Evolutionary conservation across 495 filamentous ascomycete species (phyloP).

Genomic region (Hapsidospora chrysogenum): DNA sequence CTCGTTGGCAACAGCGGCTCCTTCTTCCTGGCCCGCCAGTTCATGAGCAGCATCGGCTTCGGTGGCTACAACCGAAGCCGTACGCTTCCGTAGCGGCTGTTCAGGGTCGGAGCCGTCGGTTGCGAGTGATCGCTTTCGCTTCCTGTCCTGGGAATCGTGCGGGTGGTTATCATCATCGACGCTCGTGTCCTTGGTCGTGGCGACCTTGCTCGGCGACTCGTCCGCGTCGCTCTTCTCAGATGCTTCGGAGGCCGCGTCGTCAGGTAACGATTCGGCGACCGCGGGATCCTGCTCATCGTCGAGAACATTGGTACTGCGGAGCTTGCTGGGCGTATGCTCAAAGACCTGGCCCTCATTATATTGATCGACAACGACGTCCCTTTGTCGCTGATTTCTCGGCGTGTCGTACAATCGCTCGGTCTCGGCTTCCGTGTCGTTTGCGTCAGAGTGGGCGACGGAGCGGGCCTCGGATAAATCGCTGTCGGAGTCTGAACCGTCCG

Average conservation of each 20-base stretch:
- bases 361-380: constrained; percentile 40
- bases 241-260: constrained; percentile 17
- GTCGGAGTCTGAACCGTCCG: background rate
- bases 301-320: constrained; percentile 28
- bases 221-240: constrained; percentile 16
- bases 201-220: constrained; percentile 7
- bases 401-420: constrained; percentile 88
- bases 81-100: constrained; percentile 41
- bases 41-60: constrained; percentile 13
- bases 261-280: constrained; percentile 19
- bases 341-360: constrained; percentile 21
- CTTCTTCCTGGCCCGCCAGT: too few relatives aligned
- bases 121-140: constrained; percentile 31
- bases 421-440: constrained; percentile 89
- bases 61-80: constrained; percentile 24
- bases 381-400: constrained; percentile 54
- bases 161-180: background rate
- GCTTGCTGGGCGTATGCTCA: constrained; percentile 52
- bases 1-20: too few relatives aligned
- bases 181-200: background rate
- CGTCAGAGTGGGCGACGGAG: constrained; percentile 13
- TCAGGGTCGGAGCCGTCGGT: constrained; percentile 27
- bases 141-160: constrained; percentile 20
- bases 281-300: constrained; percentile 16
- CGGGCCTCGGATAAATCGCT: constrained; percentile 9